Percentiles rank a stretch among this genome's conserved stretches.
phyloP scores from a whole-genome alignment of 2,329 filamentous ascomycete genomes.

The Exophiala spinifera region DNA sequence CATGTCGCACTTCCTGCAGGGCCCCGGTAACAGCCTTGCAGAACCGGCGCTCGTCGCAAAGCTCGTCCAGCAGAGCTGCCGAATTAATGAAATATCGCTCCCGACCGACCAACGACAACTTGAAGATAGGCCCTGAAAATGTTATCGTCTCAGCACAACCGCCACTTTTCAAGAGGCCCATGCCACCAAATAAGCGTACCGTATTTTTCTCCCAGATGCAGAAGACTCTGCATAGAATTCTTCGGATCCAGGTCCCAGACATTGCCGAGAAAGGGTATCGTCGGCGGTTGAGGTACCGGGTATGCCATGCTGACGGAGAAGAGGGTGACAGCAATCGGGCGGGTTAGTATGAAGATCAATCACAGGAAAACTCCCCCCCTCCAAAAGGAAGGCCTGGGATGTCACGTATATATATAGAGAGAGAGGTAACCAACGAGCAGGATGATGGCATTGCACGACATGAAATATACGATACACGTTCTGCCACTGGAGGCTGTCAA shows the following conservation, averaged over 20 bases:
- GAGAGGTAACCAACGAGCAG: no score
- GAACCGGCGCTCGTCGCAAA: slow-evolving; percentile 66
- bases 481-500: neutral
- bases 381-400: no score
- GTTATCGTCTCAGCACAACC: neutral
- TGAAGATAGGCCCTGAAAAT: slow-evolving; percentile 60
- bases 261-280: slow-evolving; percentile 52
- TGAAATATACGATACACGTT: no score
- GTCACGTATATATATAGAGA: no score
- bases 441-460: no score
- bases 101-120: slow-evolving; percentile 51
- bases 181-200: slow-evolving; percentile 38
- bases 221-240: slow-evolving; percentile 52
- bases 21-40: slow-evolving; percentile 53
- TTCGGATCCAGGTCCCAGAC: slow-evolving; percentile 49
- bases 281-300: slow-evolving; percentile 52
- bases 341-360: no score
- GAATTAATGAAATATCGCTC: slow-evolving; percentile 52
- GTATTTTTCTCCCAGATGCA: slow-evolving; percentile 48
- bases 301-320: slow-evolving; percentile 38
- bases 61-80: slow-evolving; percentile 59
- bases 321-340: neutral
- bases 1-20: slow-evolving; percentile 57
- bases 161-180: neutral
- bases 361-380: no score